These are phyloP conservation scores for Tolypocladium inflatum DNA, from an alignment of 2,329 filamentous ascomycete genomes.

Conservation along the genomic window DNA sequence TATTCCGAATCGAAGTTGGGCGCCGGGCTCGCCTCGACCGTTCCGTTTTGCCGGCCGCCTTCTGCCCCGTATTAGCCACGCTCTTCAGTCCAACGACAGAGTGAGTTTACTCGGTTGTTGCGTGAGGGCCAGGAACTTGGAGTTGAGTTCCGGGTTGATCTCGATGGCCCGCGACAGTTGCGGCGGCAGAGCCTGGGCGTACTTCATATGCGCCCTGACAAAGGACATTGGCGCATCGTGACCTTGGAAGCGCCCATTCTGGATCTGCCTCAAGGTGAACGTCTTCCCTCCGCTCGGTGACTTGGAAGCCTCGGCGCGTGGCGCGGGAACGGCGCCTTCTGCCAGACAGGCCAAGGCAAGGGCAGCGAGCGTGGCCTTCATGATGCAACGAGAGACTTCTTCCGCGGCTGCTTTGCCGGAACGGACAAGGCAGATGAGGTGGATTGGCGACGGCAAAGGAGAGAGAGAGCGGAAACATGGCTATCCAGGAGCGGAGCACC, in stretches of 20 bases:
- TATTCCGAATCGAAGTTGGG: constrained; percentile 43
- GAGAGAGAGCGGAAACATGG: not conserved
- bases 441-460: not conserved
- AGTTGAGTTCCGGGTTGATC: constrained; percentile 12
- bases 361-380: constrained; percentile 4
- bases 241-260: constrained; percentile 22
- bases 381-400: not conserved
- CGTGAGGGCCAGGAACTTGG: constrained; percentile 10
- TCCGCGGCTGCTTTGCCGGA: not conserved
- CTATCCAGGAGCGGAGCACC: not conserved
- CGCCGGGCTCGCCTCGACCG: constrained; percentile 16
- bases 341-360: constrained; percentile 3
- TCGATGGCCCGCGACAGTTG: constrained; percentile 14
- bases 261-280: constrained; percentile 21
- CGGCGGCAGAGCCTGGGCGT: constrained; percentile 19
- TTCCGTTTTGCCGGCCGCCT: constrained; percentile 11
- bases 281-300: not conserved
- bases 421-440: not conserved
- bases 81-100: not conserved
- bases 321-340: constrained; percentile 2
- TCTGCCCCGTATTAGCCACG: not conserved
- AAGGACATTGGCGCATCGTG: constrained; percentile 21
- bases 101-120: constrained; percentile 2
- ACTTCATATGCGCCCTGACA: constrained; percentile 26
- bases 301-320: not conserved